These are phyloP conservation scores for Dioszegia hungarica DNA, from an alignment of 768 basidiomycete species.

Conservation along the genomic window DNA sequence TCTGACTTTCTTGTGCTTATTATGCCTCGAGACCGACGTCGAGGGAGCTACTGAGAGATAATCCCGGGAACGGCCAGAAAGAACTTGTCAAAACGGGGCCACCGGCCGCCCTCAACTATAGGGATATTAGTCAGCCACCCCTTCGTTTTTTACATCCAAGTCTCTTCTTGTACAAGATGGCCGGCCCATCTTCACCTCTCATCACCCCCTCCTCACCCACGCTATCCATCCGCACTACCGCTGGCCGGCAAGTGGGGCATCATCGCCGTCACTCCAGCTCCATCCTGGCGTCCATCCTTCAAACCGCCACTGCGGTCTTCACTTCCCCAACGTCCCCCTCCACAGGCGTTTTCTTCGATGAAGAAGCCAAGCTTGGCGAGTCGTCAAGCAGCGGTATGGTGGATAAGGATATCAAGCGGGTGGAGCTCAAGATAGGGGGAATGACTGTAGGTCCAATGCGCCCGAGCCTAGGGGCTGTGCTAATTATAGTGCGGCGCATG, in stretches of 20 bases:
- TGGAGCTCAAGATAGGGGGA: constrained; percentile 44
- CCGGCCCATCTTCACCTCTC: background rate
- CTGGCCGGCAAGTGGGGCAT: constrained; percentile 2
- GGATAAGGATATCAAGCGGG: constrained; percentile 10
- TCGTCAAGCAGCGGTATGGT: background rate
- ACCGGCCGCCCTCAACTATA: no score
- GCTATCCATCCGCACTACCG: background rate
- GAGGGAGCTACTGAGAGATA: no score
- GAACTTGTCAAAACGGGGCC: no score
- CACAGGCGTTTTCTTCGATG: background rate
- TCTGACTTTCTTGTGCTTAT: no score
- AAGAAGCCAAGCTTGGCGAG: background rate
- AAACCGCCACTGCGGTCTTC: constrained; percentile 7
- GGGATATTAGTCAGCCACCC: no score
- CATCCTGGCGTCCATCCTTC: background rate
- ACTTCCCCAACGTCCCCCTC: background rate
- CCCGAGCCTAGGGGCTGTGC: background rate
- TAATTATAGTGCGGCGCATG: constrained; percentile 48
- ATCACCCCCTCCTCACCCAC: background rate
- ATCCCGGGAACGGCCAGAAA: no score
- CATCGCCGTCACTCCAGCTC: constrained; percentile 4
- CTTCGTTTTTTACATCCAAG: background rate
- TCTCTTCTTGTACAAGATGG: no score
- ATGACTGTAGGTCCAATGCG: constrained; percentile 43
- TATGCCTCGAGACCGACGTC: no score